Conservation (phyloP, 2,329 filamentous ascomycete genomes). For the Truncatella angustata region DNA sequence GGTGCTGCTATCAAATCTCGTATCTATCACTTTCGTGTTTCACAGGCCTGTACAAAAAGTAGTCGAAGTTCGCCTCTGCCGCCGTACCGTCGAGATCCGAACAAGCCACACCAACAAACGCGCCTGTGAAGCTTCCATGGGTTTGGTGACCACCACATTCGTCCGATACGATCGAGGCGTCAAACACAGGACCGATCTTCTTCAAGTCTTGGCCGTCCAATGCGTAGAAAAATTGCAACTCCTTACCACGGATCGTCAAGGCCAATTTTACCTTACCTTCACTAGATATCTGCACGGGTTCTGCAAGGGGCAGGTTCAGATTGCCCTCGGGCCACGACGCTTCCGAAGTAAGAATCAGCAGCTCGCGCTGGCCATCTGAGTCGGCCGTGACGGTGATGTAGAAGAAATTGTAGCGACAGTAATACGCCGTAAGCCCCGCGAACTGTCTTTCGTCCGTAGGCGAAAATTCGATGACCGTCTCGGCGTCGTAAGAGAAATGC, state of each 20-base stretch:
- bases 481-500: constrained; percentile 61
- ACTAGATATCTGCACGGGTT: constrained; percentile 48
- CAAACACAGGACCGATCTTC: constrained; percentile 53
- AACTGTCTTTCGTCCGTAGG: constrained; percentile 60
- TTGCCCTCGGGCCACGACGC: constrained; percentile 52
- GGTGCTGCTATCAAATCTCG: no score
- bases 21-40: constrained; percentile 48
- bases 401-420: constrained; percentile 65
- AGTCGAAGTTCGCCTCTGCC: constrained; percentile 46
- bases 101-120: constrained; percentile 56
- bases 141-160: constrained; percentile 61
- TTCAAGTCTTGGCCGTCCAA: constrained; percentile 43
- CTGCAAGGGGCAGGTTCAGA: constrained; percentile 40
- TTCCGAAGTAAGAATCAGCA: constrained; percentile 56
- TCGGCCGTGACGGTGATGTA: constrained; percentile 59
- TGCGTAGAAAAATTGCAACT: constrained; percentile 57
- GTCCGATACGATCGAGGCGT: constrained; percentile 59
- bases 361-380: constrained; percentile 53
- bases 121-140: constrained; percentile 63
- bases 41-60: constrained; percentile 50
- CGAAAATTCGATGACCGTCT: constrained; percentile 52
- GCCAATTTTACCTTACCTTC: constrained; percentile 54
- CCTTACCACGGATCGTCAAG: constrained; percentile 47
- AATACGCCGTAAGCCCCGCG: constrained; percentile 60
- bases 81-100: constrained; percentile 55